Base-by-base conservation (phyloP, 176 grass and related monocot species). In the Eleusine indica region DNA sequence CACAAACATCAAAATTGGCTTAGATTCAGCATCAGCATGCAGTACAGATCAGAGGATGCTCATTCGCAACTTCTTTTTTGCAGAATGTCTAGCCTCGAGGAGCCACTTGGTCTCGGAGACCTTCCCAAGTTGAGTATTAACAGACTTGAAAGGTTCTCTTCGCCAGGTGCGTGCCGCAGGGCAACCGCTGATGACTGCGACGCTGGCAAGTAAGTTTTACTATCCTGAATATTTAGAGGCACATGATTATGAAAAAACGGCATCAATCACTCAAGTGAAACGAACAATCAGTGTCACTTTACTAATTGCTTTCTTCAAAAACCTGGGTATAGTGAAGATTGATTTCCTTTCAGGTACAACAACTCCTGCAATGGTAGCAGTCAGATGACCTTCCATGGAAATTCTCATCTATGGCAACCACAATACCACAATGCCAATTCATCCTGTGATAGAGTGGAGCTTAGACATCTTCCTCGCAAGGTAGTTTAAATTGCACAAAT, bases 21-120 rank as follows among this genome's bases (percentile, higher is more conserved):
- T 21, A 35, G 32, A 35, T 35, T 35, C 32, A 35, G 32, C 32
- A 35, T 35, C 22, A 64, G 25, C 2, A 61, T 25, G 56, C 57
- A 25, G n/a, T 63, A 8, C 60, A 28, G 9, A 30, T 65, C 9
- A 65, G 14, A 6, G 2, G 7, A 47, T 47, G 44, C 9, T 47
- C 44, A 47, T 47, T 47, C 44, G 44, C 7, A 65, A 4, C 12
- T 65, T 6, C 11, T 38, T 60, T 28, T 44, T 88, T 62, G 41
- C 25, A 93, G 64, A 73, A 95, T 98, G 96, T 93, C 91, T 2
- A 95, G 93, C 89, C 88, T 98, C 4, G 89, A 93, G 80, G 91
- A 98, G 65, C 91, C 93, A 3, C 84, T 91, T 57, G 90, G 87
- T 72, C 79, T 95, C 5, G 93, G 94, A 42, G 86, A 87, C 87